Evolutionary conservation across 1,284 basidiomycete species (phyloP).

Genomic region (Fomitiporia mediterranea): DNA sequence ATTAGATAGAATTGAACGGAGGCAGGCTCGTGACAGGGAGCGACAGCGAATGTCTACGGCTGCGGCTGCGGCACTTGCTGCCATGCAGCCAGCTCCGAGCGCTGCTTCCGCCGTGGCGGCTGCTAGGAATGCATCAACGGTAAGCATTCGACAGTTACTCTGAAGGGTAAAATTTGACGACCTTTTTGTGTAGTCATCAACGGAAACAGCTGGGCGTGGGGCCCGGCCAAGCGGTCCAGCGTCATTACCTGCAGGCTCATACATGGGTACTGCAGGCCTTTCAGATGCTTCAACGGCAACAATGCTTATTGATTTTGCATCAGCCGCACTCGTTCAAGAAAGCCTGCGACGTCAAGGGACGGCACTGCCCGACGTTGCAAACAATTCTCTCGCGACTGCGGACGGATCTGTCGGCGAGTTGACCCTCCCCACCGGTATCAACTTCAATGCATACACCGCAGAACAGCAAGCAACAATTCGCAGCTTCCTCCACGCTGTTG

Average conservation of each 20-base stretch:
- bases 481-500: conserved; percentile 8
- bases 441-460: conserved; percentile 1
- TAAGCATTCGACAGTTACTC: background rate
- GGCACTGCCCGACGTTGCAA: background rate
- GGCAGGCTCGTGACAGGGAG: conserved; percentile 11
- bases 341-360: too few species aligned
- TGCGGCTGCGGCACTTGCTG: conserved; percentile 2
- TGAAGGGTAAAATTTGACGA: background rate
- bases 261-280: too few species aligned
- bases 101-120: background rate
- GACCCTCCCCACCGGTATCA: background rate
- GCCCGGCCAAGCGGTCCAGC: background rate
- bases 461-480: conserved; percentile 7
- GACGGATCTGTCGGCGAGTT: background rate
- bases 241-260: too few species aligned
- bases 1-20: conserved; percentile 3
- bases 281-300: background rate
- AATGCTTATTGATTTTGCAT: too few species aligned
- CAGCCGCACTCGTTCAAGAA: too few species aligned
- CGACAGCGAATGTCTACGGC: conserved; percentile 4
- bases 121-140: conserved; percentile 4
- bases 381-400: background rate
- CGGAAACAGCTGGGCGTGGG: background rate
- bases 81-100: conserved; percentile 4
- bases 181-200: background rate